Conservation (phyloP, 257 asterid species). For the Solanum clarkiae region DNA sequence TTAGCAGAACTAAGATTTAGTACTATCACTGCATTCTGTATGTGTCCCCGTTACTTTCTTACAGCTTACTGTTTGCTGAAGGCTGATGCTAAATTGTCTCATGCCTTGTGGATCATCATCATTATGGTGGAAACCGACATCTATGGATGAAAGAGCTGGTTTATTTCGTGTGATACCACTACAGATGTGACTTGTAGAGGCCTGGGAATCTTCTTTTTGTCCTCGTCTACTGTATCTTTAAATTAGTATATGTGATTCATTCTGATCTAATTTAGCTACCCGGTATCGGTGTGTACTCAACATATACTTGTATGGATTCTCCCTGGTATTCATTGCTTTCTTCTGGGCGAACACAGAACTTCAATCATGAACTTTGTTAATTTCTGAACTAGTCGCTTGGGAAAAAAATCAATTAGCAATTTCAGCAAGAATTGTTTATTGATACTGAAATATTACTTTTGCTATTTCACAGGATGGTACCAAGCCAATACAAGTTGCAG, state of each 20-base stretch:
- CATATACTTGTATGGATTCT: not conserved
- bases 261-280: not conserved
- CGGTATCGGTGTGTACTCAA: not conserved
- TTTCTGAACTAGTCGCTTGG: not conserved
- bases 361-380: not conserved
- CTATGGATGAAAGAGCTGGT: not conserved
- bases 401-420: not conserved
- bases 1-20: not conserved
- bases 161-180: not conserved
- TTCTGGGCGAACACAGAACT: not conserved
- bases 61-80: not conserved
- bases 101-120: not conserved
- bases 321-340: not conserved
- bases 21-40: not conserved
- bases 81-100: not conserved
- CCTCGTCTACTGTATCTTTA: not conserved
- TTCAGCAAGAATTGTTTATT: not conserved
- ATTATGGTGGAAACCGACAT: not conserved
- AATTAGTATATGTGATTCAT: not conserved
- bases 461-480: slow-evolving; percentile 49
- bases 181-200: not conserved
- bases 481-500: slow-evolving; percentile 82
- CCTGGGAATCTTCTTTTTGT: not conserved
- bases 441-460: not conserved
- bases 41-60: not conserved